Conservation (phyloP, 140 eudicot genomes). For the Flaveria floridana region DNA sequence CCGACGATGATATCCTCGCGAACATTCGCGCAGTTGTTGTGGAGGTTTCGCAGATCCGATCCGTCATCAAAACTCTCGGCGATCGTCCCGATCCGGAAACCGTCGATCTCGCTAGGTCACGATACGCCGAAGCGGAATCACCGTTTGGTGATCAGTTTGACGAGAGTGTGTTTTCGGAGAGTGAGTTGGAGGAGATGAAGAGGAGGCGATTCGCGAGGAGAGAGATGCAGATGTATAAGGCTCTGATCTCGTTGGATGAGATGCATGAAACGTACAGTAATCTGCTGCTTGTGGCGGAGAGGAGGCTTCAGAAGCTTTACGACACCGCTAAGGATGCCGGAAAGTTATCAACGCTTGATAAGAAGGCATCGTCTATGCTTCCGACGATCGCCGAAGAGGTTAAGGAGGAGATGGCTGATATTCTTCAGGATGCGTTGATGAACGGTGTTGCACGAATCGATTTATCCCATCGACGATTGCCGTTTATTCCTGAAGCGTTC, state of each 20-base stretch:
- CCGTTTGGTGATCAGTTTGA: constrained; percentile 40
- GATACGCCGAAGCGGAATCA: constrained; percentile 57
- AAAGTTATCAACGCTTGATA: constrained; percentile 38
- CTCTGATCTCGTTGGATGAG: constrained; percentile 69
- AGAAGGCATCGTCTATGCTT: constrained; percentile 31
- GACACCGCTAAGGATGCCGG: constrained; percentile 59
- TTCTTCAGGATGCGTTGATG: constrained; percentile 56
- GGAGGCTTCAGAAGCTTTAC: constrained; percentile 71
- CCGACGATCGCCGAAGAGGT: constrained; percentile 51
- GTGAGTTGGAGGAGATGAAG: constrained; percentile 32
- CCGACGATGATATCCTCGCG: constrained; percentile 55
- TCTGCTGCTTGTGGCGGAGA: constrained; percentile 66
- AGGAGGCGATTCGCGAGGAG: constrained; percentile 39
- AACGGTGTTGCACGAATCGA: constrained; percentile 59
- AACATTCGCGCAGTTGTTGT: constrained; percentile 58
- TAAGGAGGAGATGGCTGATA: constrained; percentile 69
- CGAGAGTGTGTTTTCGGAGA: constrained; percentile 36
- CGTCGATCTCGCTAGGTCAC: constrained; percentile 57
- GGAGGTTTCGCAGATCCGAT: constrained; percentile 64
- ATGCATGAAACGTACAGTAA: constrained; percentile 64
- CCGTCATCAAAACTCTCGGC: constrained; percentile 53
- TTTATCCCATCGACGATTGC: constrained; percentile 49
- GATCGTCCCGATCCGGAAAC: constrained; percentile 80
- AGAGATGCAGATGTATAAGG: constrained; percentile 57
- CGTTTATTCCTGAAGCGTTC: constrained; percentile 73